Conservation (phyloP, 2,329 filamentous ascomycete genomes). For the Penicillium occitanis region DNA sequence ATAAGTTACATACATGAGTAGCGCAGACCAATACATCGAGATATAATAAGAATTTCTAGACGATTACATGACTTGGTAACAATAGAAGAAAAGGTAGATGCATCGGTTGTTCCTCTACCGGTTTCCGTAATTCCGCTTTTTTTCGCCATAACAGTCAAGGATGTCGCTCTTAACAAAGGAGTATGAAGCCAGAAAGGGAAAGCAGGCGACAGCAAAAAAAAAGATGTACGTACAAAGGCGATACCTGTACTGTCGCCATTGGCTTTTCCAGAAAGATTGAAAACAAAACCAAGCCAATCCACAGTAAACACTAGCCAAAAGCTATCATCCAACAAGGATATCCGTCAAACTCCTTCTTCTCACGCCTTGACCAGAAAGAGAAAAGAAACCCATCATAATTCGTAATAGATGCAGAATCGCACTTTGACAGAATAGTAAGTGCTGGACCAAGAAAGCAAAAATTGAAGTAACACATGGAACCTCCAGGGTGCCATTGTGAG, state of each 20-base stretch:
- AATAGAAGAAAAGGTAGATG: background rate
- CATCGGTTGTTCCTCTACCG: background rate
- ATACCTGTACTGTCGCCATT: background rate
- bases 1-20: background rate
- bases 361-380: background rate
- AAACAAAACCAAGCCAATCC: background rate
- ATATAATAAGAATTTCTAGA: background rate
- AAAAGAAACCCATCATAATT: constrained; percentile 1
- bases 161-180: background rate
- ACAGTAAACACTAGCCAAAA: background rate
- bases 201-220: background rate
- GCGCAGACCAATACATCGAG: background rate
- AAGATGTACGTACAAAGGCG: background rate
- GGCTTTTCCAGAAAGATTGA: background rate
- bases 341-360: background rate
- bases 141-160: background rate
- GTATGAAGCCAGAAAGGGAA: background rate
- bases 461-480: background rate
- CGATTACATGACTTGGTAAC: background rate
- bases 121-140: background rate
- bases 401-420: background rate
- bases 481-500: background rate
- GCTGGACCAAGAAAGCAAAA: background rate
- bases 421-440: background rate
- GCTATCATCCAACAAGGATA: background rate